phyloP scores from a whole-genome alignment of 441 rosid species.

The Populus hybrid region DNA sequence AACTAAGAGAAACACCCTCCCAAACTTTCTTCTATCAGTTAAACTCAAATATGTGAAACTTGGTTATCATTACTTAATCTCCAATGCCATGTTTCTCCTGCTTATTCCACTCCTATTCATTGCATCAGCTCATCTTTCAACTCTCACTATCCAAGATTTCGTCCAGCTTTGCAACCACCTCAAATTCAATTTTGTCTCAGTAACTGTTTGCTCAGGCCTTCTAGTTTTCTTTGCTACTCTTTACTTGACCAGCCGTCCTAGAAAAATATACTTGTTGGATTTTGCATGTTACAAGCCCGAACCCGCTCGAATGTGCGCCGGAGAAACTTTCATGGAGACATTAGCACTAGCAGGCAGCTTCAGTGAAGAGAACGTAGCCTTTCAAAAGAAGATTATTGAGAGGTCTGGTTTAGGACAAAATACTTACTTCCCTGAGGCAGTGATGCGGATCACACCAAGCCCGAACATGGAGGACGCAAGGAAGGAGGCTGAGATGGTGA shows the following conservation, averaged over 20 bases:
- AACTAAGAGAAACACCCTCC: conserved; percentile 34
- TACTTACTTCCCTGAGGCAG: conserved; percentile 73
- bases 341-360: conserved; percentile 46
- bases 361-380: conserved; percentile 57
- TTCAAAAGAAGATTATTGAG: conserved; percentile 66
- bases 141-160: conserved; percentile 39
- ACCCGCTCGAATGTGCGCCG: conserved; percentile 51
- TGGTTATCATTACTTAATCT: conserved; percentile 78
- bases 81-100: conserved; percentile 61
- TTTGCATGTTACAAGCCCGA: conserved; percentile 82
- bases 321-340: conserved; percentile 59
- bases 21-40: conserved; percentile 66
- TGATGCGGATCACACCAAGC: conserved; percentile 57
- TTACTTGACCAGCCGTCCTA: conserved; percentile 53
- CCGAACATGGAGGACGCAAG: conserved; percentile 76
- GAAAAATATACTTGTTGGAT: conserved; percentile 71
- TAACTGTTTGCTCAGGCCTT: conserved; percentile 37
- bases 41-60: conserved; percentile 79
- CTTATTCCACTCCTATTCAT: conserved; percentile 49
- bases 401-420: conserved; percentile 79
- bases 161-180: conserved; percentile 57
- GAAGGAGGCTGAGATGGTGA: conserved; percentile 64
- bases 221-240: conserved; percentile 41
- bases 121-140: conserved; percentile 58
- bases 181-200: conserved; percentile 51